Conservation (phyloP, 2,329 filamentous ascomycete species). For the Myriosclerotinia scirpicola region DNA sequence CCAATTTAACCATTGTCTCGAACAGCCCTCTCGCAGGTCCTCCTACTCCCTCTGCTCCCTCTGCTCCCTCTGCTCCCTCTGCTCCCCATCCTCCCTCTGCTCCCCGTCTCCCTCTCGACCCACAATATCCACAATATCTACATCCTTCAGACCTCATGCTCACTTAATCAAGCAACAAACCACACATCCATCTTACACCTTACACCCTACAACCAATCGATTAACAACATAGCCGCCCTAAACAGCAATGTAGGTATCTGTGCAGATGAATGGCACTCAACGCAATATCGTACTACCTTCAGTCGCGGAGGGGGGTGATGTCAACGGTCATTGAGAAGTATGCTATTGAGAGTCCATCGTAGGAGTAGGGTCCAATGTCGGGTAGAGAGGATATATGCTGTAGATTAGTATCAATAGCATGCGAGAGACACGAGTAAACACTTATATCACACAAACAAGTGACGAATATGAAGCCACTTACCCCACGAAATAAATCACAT, state of each 20-base stretch:
- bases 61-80: not conserved
- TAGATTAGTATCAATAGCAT: not conserved
- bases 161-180: not conserved
- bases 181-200: too few species aligned
- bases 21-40: not conserved
- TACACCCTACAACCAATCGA: too few species aligned
- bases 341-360: not conserved
- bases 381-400: not conserved
- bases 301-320: not conserved
- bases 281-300: too few species aligned
- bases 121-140: not conserved
- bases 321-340: not conserved
- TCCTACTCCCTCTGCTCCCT: too few species aligned
- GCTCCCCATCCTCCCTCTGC: too few species aligned
- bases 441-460: not conserved
- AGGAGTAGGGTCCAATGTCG: not conserved
- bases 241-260: too few species aligned
- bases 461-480: not conserved
- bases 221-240: too few species aligned
- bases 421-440: not conserved
- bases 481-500: constrained; percentile 5
- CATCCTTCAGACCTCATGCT: not conserved
- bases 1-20: not conserved
- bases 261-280: too few species aligned
- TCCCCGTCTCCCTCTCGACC: not conserved